Percentiles rank a stretch among this genome's conserved stretches.
Evolutionary conservation across 1,139 yeast genomes (phyloP).

Genomic region (Yamadazyma sp.): DNA sequence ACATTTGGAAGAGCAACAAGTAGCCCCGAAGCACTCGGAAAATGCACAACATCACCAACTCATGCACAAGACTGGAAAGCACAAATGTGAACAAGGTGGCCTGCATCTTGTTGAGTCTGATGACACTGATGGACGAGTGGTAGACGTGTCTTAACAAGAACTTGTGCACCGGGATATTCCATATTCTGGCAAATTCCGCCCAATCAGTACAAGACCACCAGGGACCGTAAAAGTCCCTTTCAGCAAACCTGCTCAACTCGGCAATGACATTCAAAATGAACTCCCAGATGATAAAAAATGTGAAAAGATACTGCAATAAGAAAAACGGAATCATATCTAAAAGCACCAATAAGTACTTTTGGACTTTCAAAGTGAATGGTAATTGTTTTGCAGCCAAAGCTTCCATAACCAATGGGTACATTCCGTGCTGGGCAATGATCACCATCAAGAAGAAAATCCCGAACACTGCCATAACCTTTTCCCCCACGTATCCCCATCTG

Average conservation of each 20-base stretch:
- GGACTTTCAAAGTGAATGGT: slow-evolving; percentile 43
- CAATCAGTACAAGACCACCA: slow-evolving; percentile 98
- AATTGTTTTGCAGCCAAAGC: slow-evolving; percentile 55
- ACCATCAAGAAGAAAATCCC: slow-evolving; percentile 87
- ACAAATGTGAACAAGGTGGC: slow-evolving; percentile 84
- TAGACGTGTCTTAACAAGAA: slow-evolving; percentile 90
- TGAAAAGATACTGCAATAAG: slow-evolving; percentile 67
- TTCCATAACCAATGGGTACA: slow-evolving; percentile 72
- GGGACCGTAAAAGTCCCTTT: slow-evolving; percentile 88
- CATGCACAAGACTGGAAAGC: slow-evolving; percentile 82
- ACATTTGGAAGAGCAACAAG: slow-evolving; percentile 77
- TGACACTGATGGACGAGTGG: slow-evolving; percentile 81
- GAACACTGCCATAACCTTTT: slow-evolving; percentile 74
- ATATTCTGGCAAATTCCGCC: slow-evolving; percentile 90
- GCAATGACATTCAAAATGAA: slow-evolving; percentile 86
- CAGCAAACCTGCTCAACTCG: slow-evolving; percentile 82
- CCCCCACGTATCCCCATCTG: slow-evolving; percentile 68
- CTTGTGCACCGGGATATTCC: slow-evolving; percentile 96
- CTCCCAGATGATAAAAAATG: slow-evolving; percentile 92
- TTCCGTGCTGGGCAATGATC: slow-evolving; percentile 70
- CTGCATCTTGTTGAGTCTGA: slow-evolving; percentile 58
- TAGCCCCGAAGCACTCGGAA: slow-evolving; percentile 82
- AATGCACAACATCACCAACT: slow-evolving; percentile 86
- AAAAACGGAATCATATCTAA: slow-evolving; percentile 83
- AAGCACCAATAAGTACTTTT: slow-evolving; percentile 59